Conservation (phyloP, 1,139 yeast species). For the Yamadazyma sp. region DNA sequence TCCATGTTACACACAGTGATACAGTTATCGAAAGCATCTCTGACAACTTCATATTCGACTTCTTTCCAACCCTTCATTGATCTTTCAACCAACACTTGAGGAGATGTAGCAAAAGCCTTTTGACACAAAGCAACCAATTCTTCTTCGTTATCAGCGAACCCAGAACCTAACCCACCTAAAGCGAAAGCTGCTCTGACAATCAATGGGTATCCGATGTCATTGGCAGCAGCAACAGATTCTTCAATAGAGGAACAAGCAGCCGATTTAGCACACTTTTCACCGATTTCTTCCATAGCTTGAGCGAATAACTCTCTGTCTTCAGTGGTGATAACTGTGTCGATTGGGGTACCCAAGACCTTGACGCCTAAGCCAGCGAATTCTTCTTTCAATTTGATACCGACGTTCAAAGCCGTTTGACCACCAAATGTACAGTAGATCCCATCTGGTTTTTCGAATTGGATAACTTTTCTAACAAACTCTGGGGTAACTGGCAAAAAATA, state of each 20-base stretch:
- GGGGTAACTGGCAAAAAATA: constrained; percentile 96
- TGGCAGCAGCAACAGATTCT: constrained; percentile 85
- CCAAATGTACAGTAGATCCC: constrained; percentile 97
- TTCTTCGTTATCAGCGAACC: constrained; percentile 88
- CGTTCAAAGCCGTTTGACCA: constrained; percentile 96
- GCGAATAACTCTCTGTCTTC: constrained; percentile 98
- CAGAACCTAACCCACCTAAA: constrained; percentile 97
- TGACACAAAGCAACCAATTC: constrained; percentile 83
- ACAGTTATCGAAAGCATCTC: constrained; percentile 97
- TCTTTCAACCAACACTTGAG: constrained; percentile 92
- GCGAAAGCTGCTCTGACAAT: constrained; percentile 98
- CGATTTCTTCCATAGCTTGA: constrained; percentile 89
- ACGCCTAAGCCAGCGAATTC: constrained; percentile 92
- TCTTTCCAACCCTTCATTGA: constrained; percentile 99
- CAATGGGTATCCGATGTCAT: constrained; percentile 89
- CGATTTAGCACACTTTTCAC: constrained; percentile 92
- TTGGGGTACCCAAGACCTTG: constrained; percentile 93
- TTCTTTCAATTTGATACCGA: constrained; percentile 93
- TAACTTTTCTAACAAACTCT: constrained; percentile 93
- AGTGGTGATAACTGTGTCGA: constrained; percentile 92
- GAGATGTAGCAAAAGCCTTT: constrained; percentile 92
- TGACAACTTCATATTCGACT: constrained; percentile 97
- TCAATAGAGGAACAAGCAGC: constrained; percentile 76
- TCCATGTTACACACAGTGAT: constrained; percentile 99
- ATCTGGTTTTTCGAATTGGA: constrained; percentile 92